Evolutionary conservation across 2,329 filamentous ascomycete species (phyloP).

Genomic region (Cercospora zeae-maydis): DNA sequence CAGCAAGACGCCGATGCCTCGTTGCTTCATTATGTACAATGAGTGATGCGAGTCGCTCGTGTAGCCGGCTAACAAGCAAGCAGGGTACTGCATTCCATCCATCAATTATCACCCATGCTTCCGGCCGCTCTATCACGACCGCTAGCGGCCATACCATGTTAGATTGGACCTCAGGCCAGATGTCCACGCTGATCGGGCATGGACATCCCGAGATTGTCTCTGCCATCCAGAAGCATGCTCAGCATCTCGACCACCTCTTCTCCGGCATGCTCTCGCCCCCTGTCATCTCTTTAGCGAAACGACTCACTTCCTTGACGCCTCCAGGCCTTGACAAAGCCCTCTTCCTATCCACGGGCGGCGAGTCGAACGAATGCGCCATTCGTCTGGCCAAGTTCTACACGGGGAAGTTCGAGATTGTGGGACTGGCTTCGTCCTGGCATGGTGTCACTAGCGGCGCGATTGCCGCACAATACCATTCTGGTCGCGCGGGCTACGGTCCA

Average conservation of each 20-base stretch:
- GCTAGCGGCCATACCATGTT: constrained; percentile 43
- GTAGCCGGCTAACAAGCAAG: not conserved
- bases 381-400: constrained; percentile 62
- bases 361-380: constrained; percentile 58
- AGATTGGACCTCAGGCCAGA: constrained; percentile 58
- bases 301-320: constrained; percentile 50
- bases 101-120: constrained; percentile 22
- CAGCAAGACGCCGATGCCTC: constrained; percentile 20
- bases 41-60: not conserved
- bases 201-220: constrained; percentile 57
- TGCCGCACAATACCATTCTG: constrained; percentile 56
- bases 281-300: constrained; percentile 54
- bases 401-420: constrained; percentile 63
- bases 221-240: constrained; percentile 49
- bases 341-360: constrained; percentile 57
- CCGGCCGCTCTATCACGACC: constrained; percentile 21
- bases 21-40: constrained; percentile 19
- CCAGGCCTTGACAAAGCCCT: constrained; percentile 52
- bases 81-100: constrained; percentile 23
- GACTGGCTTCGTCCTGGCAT: constrained; percentile 58
- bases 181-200: constrained; percentile 58
- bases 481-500: constrained; percentile 48
- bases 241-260: constrained; percentile 56
- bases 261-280: constrained; percentile 58
- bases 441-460: constrained; percentile 50